phyloP scores from a whole-genome alignment of 768 basidiomycete genomes.

The Boletus reticuloceps region DNA sequence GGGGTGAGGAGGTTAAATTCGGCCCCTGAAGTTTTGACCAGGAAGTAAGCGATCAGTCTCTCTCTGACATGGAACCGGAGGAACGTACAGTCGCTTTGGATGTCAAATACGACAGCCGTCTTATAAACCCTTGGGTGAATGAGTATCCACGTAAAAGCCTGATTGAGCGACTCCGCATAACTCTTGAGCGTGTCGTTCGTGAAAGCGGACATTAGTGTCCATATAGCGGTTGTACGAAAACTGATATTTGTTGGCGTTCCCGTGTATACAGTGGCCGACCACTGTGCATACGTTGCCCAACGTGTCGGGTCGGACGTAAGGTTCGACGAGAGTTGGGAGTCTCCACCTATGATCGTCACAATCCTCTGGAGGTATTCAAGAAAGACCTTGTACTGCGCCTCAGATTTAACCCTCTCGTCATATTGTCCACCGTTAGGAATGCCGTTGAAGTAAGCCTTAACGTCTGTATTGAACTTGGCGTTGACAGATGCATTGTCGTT shows the following conservation, averaged over 20 bases:
- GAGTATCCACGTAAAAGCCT: conserved; percentile 4
- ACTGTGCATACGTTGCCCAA: not conserved
- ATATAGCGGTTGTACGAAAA: conserved; percentile 1
- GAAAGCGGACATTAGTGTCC: conserved; percentile 1
- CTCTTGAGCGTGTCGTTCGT: not conserved
- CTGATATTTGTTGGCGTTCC: not conserved
- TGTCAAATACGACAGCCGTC: not conserved
- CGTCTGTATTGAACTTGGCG: not conserved
- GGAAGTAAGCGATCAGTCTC: no score
- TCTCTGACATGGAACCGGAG: not conserved
- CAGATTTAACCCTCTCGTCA: not conserved
- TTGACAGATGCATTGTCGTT: not conserved
- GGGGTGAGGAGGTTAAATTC: conserved; percentile 2
- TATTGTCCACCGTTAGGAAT: conserved; percentile 3
- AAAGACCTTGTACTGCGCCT: conserved; percentile 3
- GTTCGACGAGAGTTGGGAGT: not conserved
- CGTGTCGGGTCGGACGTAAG: not conserved
- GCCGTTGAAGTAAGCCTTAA: conserved; percentile 3
- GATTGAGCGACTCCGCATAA: not conserved
- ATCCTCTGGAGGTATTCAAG: conserved; percentile 6
- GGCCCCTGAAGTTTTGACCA: not conserved
- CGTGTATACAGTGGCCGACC: not conserved
- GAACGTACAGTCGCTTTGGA: conserved; percentile 5
- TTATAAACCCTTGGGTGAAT: not conserved
- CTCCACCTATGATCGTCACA: not conserved